Evolutionary conservation across 305 asterid species (phyloP).

Genomic region (Fraxinus baroniana): DNA sequence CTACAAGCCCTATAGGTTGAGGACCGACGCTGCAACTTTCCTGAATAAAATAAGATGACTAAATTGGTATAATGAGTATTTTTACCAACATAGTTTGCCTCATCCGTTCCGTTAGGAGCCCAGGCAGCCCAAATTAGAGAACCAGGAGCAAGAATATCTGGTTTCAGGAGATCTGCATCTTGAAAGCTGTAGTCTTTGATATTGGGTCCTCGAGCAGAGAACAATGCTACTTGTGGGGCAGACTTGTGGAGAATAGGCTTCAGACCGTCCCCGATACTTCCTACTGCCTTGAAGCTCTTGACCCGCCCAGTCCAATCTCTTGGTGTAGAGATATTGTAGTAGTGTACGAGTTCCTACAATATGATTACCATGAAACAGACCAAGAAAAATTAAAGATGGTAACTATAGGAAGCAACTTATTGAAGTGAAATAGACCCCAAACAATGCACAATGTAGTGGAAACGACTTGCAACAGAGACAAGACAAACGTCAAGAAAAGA

Average conservation of each 20-base stretch:
- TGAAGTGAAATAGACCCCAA: not conserved
- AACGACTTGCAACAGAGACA: not conserved
- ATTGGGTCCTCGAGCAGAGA: conserved; percentile 97
- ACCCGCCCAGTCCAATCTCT: conserved; percentile 98
- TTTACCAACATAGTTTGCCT: conserved; percentile 84
- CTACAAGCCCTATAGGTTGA: not conserved
- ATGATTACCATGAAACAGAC: conserved; percentile 11
- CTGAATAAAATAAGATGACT: not conserved
- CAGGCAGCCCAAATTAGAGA: conserved; percentile 99
- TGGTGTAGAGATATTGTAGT: conserved; percentile 78
- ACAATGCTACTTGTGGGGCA: conserved; percentile 95
- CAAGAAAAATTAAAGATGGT: conserved; percentile 16
- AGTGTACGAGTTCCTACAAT: conserved; percentile 81
- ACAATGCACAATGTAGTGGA: not conserved
- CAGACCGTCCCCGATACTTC: conserved; percentile 87
- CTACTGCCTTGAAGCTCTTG: conserved; percentile 79
- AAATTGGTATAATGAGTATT: conserved; percentile 3
- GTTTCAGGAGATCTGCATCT: conserved; percentile 95
- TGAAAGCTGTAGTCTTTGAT: conserved; percentile 87
- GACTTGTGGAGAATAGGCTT: conserved; percentile 83
- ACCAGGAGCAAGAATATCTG: conserved; percentile 97
- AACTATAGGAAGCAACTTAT: not conserved
- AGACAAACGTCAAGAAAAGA: not conserved
- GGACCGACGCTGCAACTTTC: not conserved
- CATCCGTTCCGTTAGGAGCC: conserved; percentile 95